phyloP scores from a whole-genome alignment of 1,284 basidiomycete genomes.

The Pulchroboletus neoregius region DNA sequence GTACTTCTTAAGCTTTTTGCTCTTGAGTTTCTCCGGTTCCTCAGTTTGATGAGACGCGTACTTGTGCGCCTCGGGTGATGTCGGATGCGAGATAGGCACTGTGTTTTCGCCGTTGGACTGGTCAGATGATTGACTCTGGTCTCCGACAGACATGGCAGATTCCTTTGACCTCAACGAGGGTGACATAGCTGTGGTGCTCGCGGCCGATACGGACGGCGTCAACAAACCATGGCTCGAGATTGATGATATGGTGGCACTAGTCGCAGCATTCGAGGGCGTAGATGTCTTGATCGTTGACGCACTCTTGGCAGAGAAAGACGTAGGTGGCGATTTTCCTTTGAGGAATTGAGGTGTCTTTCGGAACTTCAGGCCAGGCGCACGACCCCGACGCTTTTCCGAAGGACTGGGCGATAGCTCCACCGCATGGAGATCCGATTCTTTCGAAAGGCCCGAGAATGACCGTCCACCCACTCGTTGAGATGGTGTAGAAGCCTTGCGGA shows the following conservation, averaged over 20 bases:
- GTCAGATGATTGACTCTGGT: constrained; percentile 66
- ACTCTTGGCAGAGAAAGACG: constrained; percentile 51
- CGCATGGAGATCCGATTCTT: constrained; percentile 42
- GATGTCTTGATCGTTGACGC: constrained; percentile 39
- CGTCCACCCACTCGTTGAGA: constrained; percentile 41
- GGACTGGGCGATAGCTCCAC: constrained; percentile 43
- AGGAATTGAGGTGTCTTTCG: constrained; percentile 69
- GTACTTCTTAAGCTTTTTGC: constrained; percentile 75
- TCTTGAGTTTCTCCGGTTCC: constrained; percentile 55
- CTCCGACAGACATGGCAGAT: constrained; percentile 65
- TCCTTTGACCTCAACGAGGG: constrained; percentile 78
- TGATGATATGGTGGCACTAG: constrained; percentile 45
- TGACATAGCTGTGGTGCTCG: constrained; percentile 41
- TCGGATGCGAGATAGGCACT: constrained; percentile 22
- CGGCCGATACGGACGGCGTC: constrained; percentile 55
- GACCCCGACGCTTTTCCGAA: constrained; percentile 59
- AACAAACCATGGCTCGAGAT: constrained; percentile 48
- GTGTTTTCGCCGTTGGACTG: constrained; percentile 54
- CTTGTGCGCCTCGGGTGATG: constrained; percentile 36
- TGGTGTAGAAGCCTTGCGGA: constrained; percentile 71
- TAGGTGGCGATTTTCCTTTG: constrained; percentile 60
- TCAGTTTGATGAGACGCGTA: constrained; percentile 28
- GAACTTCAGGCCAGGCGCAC: constrained; percentile 64
- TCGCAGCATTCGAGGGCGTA: constrained; percentile 43
- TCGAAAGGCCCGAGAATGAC: constrained; percentile 57